Evolutionary conservation across 352 stramenopile genomes (phyloP), one percentile per base, ranked within the genome.

Genomic region (Aphanomyces astaci): DNA sequence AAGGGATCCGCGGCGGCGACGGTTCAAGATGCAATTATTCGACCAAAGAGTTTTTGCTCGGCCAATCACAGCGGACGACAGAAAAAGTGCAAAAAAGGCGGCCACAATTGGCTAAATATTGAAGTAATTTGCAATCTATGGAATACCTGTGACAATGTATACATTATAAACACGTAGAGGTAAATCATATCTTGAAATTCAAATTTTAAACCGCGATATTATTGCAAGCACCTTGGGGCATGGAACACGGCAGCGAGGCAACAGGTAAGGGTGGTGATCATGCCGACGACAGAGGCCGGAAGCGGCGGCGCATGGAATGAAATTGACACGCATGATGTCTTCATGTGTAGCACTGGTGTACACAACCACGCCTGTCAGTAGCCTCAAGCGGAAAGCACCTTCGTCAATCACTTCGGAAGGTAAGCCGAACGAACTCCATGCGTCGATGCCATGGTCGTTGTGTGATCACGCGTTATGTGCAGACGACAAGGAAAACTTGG

Each of bases 1-100:
- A n/a, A n/a, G n/a, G n/a, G n/a, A n/a, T n/a, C n/a, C n/a, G 72
- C 43, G 70, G 63, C n/a, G 7, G 48, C 48, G 48, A 55, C 48
- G 10, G 11, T 55, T 55, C 10, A 55, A 55, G 48, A 55, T 55
- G 10, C 48, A 22, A 10, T 55, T n/a, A 0, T 0, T 0, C 1
- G 40, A n/a, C 22, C 40, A 49, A 49, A 49, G 22, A 15, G 17
- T 49, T 49, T 15, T n/a, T n/a, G 22, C 22, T 49, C 40, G 40
- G 22, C 40, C 40, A n/a, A 49, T 49, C 40, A 49, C 40, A 49
- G 1, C 40, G 1, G 15, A 49, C 22, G 0, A 1, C 17, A 49
- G 22, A 49, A 15, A 49, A 49, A 49, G 22, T n/a, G 15, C 1
- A 15, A 30, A 22, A 13, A 55, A 55, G 25, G 1, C 0, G 22